A percentile compares a stretch with the other conserved stretches of the same genome.
Evolutionary conservation across 352 stramenopile genomes (phyloP).

Genomic region (Phytophthora pluvialis): DNA sequence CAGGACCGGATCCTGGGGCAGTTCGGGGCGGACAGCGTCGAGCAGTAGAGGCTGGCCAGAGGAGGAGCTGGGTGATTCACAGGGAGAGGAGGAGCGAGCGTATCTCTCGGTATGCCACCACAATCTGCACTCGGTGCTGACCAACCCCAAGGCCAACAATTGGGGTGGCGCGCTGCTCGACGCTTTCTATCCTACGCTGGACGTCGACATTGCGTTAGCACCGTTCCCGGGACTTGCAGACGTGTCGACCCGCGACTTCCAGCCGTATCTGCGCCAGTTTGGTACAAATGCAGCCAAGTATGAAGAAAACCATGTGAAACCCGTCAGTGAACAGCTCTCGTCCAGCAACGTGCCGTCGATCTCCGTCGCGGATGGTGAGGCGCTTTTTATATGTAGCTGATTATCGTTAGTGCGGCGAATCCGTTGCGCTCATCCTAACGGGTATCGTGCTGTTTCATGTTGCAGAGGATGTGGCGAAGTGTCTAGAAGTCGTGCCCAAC

Average conservation of each 20-base stretch:
- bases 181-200: constrained; percentile 71
- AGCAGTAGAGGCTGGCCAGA: constrained; percentile 16
- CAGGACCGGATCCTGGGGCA: constrained; percentile 45
- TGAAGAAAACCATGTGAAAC: constrained; percentile 79
- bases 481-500: constrained; percentile 72
- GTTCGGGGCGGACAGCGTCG: constrained; percentile 37
- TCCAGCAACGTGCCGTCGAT: constrained; percentile 86
- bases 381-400: not conserved
- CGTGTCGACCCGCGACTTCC: constrained; percentile 73
- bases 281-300: constrained; percentile 69
- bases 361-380: constrained; percentile 71
- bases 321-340: constrained; percentile 83
- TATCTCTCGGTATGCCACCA: constrained; percentile 76
- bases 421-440: not conserved
- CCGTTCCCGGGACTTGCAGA: constrained; percentile 70
- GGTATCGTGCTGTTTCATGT: constrained; percentile 8
- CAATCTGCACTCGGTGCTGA: constrained; percentile 88
- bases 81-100: constrained; percentile 68
- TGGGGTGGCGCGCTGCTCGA: constrained; percentile 79
- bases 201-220: constrained; percentile 70
- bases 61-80: constrained; percentile 24
- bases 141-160: constrained; percentile 74
- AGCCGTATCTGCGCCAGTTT: constrained; percentile 78
- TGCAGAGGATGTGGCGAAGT: constrained; percentile 84
- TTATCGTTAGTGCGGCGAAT: not conserved